Conservation (phyloP, 192 early-diverging fungal species). For the Backusella psychrophila region DNA sequence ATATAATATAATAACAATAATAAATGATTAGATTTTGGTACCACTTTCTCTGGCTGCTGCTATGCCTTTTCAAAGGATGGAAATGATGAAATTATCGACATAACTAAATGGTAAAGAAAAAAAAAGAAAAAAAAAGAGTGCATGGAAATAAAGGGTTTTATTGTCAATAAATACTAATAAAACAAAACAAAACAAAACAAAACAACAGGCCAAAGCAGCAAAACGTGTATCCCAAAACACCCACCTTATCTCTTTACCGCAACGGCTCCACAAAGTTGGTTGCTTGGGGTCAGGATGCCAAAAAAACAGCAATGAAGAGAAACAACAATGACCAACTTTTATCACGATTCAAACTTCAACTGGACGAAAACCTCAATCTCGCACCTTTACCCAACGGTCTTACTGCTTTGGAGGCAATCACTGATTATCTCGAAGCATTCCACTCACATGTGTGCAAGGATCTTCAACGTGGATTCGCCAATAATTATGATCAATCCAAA, state of each 20-base stretch:
- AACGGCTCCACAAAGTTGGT: conserved; percentile 41
- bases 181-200: too few relatives aligned
- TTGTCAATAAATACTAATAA: background rate
- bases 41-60: conserved; percentile 49
- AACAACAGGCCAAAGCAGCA: conserved; percentile 28
- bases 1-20: background rate
- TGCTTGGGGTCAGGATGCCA: conserved; percentile 43
- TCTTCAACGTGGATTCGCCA: conserved; percentile 42
- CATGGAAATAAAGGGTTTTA: too few relatives aligned
- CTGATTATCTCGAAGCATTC: conserved; percentile 43
- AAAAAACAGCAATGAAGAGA: conserved; percentile 33
- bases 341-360: conserved; percentile 41
- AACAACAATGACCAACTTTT: conserved; percentile 39
- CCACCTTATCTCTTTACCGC: conserved; percentile 41
- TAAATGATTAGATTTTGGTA: conserved; percentile 30
- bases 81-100: conserved; percentile 44
- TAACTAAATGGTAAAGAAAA: conserved; percentile 43
- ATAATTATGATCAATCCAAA: conserved; percentile 41
- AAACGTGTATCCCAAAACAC: conserved; percentile 43
- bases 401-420: conserved; percentile 40
- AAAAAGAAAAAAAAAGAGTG: background rate
- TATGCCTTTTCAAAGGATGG: conserved; percentile 46
- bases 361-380: conserved; percentile 38
- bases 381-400: conserved; percentile 39
- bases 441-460: conserved; percentile 39